A percentile compares a stretch with the other conserved stretches of the same genome.
phyloP scores from a whole-genome alignment of 352 stramenopile species.

The Phytopythium vexans region DNA sequence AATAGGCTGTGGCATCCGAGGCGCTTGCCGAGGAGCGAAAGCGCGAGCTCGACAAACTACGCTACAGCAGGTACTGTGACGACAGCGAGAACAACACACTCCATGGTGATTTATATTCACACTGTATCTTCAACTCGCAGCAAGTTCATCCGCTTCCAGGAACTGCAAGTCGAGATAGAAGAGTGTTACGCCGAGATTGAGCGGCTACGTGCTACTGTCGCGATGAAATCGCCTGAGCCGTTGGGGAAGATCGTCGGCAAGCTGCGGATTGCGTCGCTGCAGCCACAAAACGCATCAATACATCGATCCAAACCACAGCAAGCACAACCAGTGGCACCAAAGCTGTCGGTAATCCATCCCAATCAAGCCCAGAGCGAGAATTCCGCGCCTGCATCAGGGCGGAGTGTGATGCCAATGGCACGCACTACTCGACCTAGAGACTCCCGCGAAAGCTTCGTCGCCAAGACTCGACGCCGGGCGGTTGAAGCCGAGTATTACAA shows the following conservation, averaged over 20 bases:
- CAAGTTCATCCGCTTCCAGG: slow-evolving; percentile 70
- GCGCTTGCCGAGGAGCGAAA: slow-evolving; percentile 54
- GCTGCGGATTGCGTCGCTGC: slow-evolving; percentile 24
- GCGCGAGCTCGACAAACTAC: slow-evolving; percentile 46
- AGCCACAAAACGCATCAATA: neutral
- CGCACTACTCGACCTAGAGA: neutral
- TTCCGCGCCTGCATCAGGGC: no score
- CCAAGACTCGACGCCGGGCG: slow-evolving; percentile 44
- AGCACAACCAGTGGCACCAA: neutral
- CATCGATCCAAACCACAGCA: no score
- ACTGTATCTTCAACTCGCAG: slow-evolving; percentile 13
- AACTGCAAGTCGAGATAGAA: slow-evolving; percentile 58
- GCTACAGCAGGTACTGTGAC: slow-evolving; percentile 42
- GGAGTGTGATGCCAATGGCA: no score
- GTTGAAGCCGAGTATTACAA: slow-evolving; percentile 67
- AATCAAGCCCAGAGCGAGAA: neutral
- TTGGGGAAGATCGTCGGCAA: slow-evolving; percentile 29
- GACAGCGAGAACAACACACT: neutral
- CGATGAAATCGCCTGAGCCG: neutral
- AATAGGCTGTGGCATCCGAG: slow-evolving; percentile 47
- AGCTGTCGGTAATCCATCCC: neutral
- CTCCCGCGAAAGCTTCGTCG: slow-evolving; percentile 44
- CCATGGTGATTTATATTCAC: neutral
- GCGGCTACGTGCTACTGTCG: slow-evolving; percentile 31
- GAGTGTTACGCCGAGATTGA: slow-evolving; percentile 58